phyloP scores from a whole-genome alignment of 176 grass and related monocot species.

The Bromus sterilis region DNA sequence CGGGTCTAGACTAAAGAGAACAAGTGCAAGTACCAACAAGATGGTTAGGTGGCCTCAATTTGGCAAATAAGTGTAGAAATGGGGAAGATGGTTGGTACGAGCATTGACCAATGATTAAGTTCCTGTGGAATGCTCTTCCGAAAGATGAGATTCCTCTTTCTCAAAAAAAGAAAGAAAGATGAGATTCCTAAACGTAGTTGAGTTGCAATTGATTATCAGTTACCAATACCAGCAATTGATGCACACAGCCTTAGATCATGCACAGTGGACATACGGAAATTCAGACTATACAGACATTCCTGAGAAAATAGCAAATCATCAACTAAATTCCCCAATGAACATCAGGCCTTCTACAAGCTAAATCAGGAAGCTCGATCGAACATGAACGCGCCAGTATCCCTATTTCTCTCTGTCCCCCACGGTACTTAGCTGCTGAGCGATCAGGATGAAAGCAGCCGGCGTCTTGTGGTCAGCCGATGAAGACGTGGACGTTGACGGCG shows the following conservation, averaged over 20 bases:
- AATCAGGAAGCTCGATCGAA: neutral
- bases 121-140: neutral
- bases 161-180: no score
- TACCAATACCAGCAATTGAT: no score
- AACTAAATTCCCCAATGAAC: neutral
- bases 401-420: neutral
- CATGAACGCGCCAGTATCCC: neutral
- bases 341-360: neutral
- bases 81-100: neutral
- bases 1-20: no score
- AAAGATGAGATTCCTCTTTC: neutral
- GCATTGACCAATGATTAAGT: neutral
- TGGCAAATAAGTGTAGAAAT: neutral
- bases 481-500: slow-evolving; percentile 66
- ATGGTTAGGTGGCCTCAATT: neutral
- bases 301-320: neutral
- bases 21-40: neutral
- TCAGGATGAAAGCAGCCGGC: neutral
- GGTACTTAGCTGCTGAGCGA: neutral
- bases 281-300: neutral
- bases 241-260: neutral
- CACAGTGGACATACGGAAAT: neutral
- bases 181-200: neutral
- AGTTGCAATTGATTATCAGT: neutral
- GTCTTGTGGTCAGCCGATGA: slow-evolving; percentile 25